Base-by-base conservation (phyloP, 495 filamentous ascomycete species). In the Hyphodiscus hymeniophilus region DNA sequence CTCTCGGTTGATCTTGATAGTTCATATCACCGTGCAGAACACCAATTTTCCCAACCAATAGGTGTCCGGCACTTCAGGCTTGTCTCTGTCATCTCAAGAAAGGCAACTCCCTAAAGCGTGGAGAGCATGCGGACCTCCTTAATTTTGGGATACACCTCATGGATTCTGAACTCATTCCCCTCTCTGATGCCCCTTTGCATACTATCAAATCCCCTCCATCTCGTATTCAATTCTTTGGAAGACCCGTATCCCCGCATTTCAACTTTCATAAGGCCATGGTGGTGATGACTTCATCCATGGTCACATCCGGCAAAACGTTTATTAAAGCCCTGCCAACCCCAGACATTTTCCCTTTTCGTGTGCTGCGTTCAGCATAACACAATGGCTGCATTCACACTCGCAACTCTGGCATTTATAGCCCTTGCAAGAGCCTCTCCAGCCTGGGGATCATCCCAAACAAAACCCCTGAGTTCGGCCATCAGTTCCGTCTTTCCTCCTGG, bases 391-490 rank as follows among this genome's bases (percentile, higher is more conserved):
- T 26, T 26, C 30, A 30, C 50, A 50, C 18, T 56, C 40, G 13
- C 50, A 18, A 22, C 55, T 40, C 38, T 42, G 31, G 17, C 21
- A 16, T 7, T 55, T n/a, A 23, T 45, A 47, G 31, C 52, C 22
- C 47, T 62, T 49, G 30, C 44, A 24, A 2, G 51, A 44, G 7
- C 51, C 47, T 4, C 54, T 43, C 35, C 41, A 17, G 18, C 36
- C 49, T 15, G 49, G 52, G n/a, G 43, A 26, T 13, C 50, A 44
- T 12, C 59, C 36, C 1, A 48, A 48, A 6, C 38, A 6, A 5
- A 48, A 28, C 2, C 48, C 48, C 16, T 26, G 3, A 12, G 26
- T 23, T 7, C 47, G 38, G 8, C 15, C 31, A 34, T 40, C 42
- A 42, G 6, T 13, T 30, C 26, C 2, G 15, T 48, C n/a, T 48